Base-by-base conservation (phyloP, 108 stramenopile genomes). In the Stephanodiscus minutulus region DNA sequence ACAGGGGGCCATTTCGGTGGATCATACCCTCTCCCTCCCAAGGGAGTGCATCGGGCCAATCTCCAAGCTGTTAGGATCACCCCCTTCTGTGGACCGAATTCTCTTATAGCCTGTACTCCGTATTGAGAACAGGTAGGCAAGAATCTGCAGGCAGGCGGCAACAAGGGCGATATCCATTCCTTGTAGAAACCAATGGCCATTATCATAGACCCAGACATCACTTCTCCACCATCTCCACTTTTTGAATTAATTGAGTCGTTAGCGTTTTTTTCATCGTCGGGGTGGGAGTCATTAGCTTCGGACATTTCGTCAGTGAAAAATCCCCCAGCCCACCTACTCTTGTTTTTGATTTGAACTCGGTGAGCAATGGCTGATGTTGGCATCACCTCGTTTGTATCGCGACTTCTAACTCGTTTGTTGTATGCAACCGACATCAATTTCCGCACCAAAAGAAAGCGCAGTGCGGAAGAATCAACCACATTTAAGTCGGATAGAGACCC, bases 21-120 rank as follows among this genome's bases (percentile, higher is more conserved):
- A 84, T 96, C 95, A 64, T 93, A 96, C 18, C 95, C 95, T 72
- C 82, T 88, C 46, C 95, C 95, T 15, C 95, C 95, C 9, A 92
- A 73, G 17, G 95, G 95, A 49, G 77, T 77, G 73, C 95, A 96
- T 67, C 95, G 55, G 37, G 91, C 64, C 28, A 96, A 61, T 52
- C 95, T 64, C 95, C 95, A 96, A 36, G 85, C 80, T 41, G 82
- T 90, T 49, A 96, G 68, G 15, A 96, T 55, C 13, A 73, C 64
- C n/a, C 95, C 95, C 54, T 89, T 91, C 17, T 64, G 41, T 2
- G 91, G 87, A 11, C 94, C 94, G 68, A 83, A 91, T 53, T 91
- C 83, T 66, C 90, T 49, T 33, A 96, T 93, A 2, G 95, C 92
- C 61, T 91, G 91, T 0, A 91, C 90, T 1, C 91, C 92, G 61